These are phyloP conservation scores for Lactarius evosmus DNA, from an alignment of 768 basidiomycete genomes.

Conservation along the genomic window DNA sequence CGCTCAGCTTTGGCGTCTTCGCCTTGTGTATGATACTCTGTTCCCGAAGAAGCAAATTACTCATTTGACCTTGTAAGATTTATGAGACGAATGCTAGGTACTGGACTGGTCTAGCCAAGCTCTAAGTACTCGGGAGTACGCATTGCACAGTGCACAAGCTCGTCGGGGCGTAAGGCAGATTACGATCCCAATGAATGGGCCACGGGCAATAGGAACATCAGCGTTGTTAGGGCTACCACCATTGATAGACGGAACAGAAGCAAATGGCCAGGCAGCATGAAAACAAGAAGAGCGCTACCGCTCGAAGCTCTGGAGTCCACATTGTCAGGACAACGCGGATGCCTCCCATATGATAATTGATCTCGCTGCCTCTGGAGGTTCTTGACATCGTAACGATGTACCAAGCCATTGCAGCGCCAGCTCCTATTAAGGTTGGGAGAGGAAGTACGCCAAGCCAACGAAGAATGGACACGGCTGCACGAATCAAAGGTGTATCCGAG, in stretches of 20 bases:
- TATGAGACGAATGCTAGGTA: neutral
- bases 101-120: neutral
- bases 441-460: conserved; percentile 23
- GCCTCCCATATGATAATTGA: conserved; percentile 29
- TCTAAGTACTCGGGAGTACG: neutral
- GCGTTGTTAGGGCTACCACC: neutral
- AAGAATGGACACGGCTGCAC: conserved; percentile 24
- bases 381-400: conserved; percentile 57
- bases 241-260: neutral
- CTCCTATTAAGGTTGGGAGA: conserved; percentile 60
- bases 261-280: conserved; percentile 8
- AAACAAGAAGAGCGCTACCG: neutral
- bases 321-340: conserved; percentile 30
- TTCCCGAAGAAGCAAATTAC: neutral
- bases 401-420: conserved; percentile 62
- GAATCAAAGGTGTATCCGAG: conserved; percentile 5
- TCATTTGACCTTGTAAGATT: neutral
- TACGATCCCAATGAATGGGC: neutral
- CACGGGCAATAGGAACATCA: neutral
- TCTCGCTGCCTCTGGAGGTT: conserved; percentile 37
- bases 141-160: neutral
- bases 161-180: neutral
- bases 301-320: conserved; percentile 27
- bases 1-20: neutral
- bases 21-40: neutral